These are phyloP conservation scores for Picea glauca DNA, from an alignment of 75 land plant species.

Conservation along the genomic window DNA sequence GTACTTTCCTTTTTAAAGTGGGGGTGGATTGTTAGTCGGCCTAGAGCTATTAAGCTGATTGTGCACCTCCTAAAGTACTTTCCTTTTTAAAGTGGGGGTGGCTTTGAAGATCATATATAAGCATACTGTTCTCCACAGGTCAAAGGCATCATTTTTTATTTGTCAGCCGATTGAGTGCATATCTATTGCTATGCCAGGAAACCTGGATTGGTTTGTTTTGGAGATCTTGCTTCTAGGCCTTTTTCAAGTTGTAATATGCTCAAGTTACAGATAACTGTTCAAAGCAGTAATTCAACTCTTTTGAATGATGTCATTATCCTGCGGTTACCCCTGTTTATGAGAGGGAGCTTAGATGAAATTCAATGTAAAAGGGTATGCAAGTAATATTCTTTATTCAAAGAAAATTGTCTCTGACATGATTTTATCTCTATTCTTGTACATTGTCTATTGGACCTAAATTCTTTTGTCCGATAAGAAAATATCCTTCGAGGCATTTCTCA, in stretches of 20 bases:
- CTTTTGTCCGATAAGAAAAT: too few relatives aligned
- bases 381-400: conserved; percentile 1
- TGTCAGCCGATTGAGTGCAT: conserved; percentile 1
- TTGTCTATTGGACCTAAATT: too few relatives aligned
- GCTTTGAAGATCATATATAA: neutral
- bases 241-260: neutral
- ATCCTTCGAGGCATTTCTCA: too few relatives aligned
- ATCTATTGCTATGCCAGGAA: neutral
- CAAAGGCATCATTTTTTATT: neutral
- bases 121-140: neutral
- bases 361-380: conserved; percentile 1
- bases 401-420: neutral
- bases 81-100: neutral
- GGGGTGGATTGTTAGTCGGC: neutral
- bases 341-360: neutral
- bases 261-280: neutral
- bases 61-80: neutral
- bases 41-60: neutral
- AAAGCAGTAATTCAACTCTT: neutral
- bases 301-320: conserved; percentile 2
- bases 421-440: too few relatives aligned
- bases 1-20: neutral
- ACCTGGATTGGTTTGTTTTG: neutral
- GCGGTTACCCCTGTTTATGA: neutral
- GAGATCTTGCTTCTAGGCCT: neutral